Base-by-base conservation (phyloP, 2,329 filamentous ascomycete genomes). In the Calonectria pteridis region DNA sequence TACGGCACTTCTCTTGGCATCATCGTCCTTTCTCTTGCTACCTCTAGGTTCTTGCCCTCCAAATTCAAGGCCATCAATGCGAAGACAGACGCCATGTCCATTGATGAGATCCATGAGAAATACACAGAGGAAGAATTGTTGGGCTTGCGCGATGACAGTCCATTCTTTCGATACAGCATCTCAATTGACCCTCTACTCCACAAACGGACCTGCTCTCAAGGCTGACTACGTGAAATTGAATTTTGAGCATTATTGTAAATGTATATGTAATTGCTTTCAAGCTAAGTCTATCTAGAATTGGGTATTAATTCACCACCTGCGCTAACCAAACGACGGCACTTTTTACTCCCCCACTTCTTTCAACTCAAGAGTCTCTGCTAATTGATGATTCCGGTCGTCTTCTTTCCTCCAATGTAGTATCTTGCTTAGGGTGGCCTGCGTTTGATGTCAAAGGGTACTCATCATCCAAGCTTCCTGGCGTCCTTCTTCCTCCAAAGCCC, bases 161-260 rank as follows among this genome's bases (percentile, higher is more conserved):
- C 49, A 10, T 40, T 67, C 43, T 67, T 67, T 20, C n/a, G 49
- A 16, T 67, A 67, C 14, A 67, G 49, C 16, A 40, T 55, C 16
- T 55, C 23, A 14, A 94, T 87, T 20, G 9, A n/a, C 11, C 9
- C 1, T n/a, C 9, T 23, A 2, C 3, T 6, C 6, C 13, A 14
- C 9, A 46, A n/a, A 20, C 1, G 3, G 20, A 7, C 7, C 2
- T 40, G 37, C 5, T 16, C 14, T 6, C 16, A 18, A 40, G 2
- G 4, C 7, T 20, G 16, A 6, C 2, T 18, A 7, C 18, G 18
- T 20, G 4, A 40, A 20, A 18, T 20, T 6, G 11, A 58, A 58
- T 5, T 5, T 58, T 23, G n/a, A 40, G 28, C 28, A 16, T 20
- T 62, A 62, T n/a, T 40, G 14, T 40, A 40, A 4, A 9, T 4